Percentiles rank a stretch among this genome's conserved stretches.
Evolutionary conservation across 75 land plant species (phyloP).

Genomic region (Pinus taeda): DNA sequence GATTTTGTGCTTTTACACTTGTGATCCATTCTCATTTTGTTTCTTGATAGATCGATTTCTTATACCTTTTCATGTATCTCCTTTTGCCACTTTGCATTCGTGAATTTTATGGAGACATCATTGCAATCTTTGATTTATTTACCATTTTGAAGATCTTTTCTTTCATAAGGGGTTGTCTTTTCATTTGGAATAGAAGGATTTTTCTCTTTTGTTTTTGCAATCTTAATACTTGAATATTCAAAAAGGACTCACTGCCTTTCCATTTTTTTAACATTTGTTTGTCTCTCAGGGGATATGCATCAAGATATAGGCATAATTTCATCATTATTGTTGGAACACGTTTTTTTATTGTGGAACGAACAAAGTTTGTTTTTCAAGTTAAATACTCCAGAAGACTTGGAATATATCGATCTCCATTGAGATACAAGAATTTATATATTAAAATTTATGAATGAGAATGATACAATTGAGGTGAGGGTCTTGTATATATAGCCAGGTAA

Average conservation of each 20-base stretch:
- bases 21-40: conserved; percentile 3
- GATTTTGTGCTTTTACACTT: neutral
- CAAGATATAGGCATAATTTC: no score
- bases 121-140: neutral
- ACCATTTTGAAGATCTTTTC: neutral
- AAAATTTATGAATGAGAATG: no score
- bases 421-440: no score
- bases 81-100: neutral
- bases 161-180: neutral
- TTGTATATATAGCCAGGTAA: no score
- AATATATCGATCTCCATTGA: no score
- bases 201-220: neutral
- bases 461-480: no score
- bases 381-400: no score
- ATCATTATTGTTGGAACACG: no score
- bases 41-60: neutral
- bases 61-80: neutral
- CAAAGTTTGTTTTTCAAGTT: no score
- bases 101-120: neutral
- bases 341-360: no score
- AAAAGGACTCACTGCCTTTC: neutral
- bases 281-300: no score
- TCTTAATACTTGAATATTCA: neutral
- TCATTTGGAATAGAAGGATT: neutral
- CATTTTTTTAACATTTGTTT: no score